Percentiles rank a stretch among this genome's conserved stretches.
These are phyloP conservation scores for Cubamyces lactineus DNA, from an alignment of 768 basidiomycete genomes.

Conservation along the genomic window DNA sequence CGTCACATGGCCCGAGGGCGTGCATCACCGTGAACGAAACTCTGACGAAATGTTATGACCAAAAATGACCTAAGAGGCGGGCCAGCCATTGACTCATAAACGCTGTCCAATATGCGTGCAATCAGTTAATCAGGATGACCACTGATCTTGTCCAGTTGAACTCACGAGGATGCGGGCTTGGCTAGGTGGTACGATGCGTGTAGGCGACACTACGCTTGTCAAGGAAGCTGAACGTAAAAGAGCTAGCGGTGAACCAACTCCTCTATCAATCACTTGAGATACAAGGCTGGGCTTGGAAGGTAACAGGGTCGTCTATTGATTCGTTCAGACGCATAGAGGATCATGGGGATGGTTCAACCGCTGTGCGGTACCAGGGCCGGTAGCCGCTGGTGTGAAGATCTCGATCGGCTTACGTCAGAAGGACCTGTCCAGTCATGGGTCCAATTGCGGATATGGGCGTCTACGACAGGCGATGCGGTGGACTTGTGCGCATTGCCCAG, in stretches of 20 bases:
- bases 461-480: background rate
- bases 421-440: conserved; percentile 15
- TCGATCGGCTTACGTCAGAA: conserved; percentile 19
- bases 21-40: conserved; percentile 17
- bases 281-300: too few relatives aligned
- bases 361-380: too few relatives aligned
- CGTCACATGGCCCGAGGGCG: conserved; percentile 19
- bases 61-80: conserved; percentile 19
- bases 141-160: background rate
- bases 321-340: too few relatives aligned
- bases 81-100: background rate
- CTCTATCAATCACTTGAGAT: too few relatives aligned
- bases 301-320: too few relatives aligned
- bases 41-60: conserved; percentile 15
- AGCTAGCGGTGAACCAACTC: too few relatives aligned
- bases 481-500: background rate
- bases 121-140: conserved; percentile 5
- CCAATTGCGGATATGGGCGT: background rate
- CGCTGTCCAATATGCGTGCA: background rate
- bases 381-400: background rate
- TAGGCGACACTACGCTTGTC: too few relatives aligned
- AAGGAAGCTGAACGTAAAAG: too few relatives aligned
- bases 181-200: background rate
- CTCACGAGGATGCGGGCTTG: too few relatives aligned
- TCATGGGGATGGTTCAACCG: too few relatives aligned